Base-by-base conservation (phyloP, 768 basidiomycete genomes). In the Naganishia randhawae region DNA sequence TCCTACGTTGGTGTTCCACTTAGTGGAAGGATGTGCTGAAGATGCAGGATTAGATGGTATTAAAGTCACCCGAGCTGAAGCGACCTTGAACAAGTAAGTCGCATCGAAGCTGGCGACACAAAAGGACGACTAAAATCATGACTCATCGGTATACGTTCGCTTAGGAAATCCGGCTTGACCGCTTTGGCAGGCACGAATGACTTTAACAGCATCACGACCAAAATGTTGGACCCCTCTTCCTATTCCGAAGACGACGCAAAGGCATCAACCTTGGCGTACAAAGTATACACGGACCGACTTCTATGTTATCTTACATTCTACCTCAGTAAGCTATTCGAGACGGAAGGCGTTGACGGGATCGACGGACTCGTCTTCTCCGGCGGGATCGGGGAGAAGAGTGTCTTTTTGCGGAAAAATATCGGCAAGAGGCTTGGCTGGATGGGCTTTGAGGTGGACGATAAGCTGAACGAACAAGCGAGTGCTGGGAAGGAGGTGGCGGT, bases 1-100 rank as follows among this genome's bases (percentile, higher is more conserved):
- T 78, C 90, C 92, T 16, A 87, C 87, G 48, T 84, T 93, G 61
- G 88, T 95, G 71, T 94, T 95, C 81, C 92, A 95, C 75, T 88
- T 88, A 76, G 89, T 77, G 83, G 84, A 67, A 1, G 69, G 77
- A 16, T 74, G 86, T 83, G 88, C 89, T 0, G 88, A 89, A 72
- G 84, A 87, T 13, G 87, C 90, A 50, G 78, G 77, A 4, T 83
- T 90, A 25, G 91, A 90, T 42, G 81, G 78, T 13, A 75, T 79
- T 54, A 67, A 76, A 5, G 78, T 82, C 1, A 75, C 80, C 31
- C 79, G 81, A 29, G 83, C 80, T 14, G 83, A 84, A 72, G 73
- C 77, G 42, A 66, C 80, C 14, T 63, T 82, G 66, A 82, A 82
- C 77, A 82, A 82, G 81, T 82, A 64, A 51, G 80, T 70, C 16